Conservation (phyloP, 495 filamentous ascomycete species). For the Apiosordaria backusii region DNA sequence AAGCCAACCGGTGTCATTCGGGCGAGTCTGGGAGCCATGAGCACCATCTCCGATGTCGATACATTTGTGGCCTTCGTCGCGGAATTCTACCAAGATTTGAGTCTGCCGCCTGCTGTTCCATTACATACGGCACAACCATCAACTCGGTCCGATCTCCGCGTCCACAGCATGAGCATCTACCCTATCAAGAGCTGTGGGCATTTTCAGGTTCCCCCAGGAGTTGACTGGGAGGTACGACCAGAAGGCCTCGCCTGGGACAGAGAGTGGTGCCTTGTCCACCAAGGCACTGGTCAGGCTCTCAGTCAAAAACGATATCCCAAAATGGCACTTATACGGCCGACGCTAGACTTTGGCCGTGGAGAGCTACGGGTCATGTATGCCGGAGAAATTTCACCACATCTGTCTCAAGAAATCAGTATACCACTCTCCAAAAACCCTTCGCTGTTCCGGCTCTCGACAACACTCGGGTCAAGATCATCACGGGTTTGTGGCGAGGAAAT, state of each 20-base stretch:
- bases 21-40: constrained; percentile 85
- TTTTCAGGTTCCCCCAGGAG: constrained; percentile 61
- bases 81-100: constrained; percentile 70
- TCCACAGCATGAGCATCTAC: constrained; percentile 65
- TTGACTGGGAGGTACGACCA: constrained; percentile 66
- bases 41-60: constrained; percentile 69
- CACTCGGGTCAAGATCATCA: constrained; percentile 44
- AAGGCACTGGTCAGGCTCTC: constrained; percentile 70
- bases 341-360: constrained; percentile 57
- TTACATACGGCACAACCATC: constrained; percentile 6
- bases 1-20: constrained; percentile 86
- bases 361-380: constrained; percentile 51
- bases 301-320: constrained; percentile 78
- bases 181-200: constrained; percentile 89
- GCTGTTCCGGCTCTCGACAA: constrained; percentile 40
- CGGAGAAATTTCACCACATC: constrained; percentile 33
- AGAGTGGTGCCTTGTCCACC: constrained; percentile 89
- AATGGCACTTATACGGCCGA: constrained; percentile 76
- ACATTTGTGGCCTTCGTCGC: constrained; percentile 65
- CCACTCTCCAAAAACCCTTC: constrained; percentile 58
- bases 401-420: constrained; percentile 53
- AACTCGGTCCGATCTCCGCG: constrained; percentile 30
- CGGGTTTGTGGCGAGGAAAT: constrained; percentile 79
- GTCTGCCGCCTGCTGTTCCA: constrained; percentile 7
- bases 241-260: constrained; percentile 89